These are phyloP conservation scores for Ajuga chamaepitys DNA, from an alignment of 257 asterid genomes.

Conservation along the genomic window DNA sequence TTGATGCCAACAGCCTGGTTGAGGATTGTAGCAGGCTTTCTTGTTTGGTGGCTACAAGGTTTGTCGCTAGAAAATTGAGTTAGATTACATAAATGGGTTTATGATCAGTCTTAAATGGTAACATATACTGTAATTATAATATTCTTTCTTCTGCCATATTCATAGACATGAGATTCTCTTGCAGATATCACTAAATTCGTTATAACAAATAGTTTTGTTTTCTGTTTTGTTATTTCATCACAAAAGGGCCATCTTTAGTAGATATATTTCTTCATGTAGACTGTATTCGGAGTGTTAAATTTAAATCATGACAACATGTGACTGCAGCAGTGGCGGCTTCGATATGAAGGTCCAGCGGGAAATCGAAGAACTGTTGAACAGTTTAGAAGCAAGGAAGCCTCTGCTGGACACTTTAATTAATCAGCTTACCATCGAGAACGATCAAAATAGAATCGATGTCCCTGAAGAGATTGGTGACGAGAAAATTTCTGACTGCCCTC, in stretches of 20 bases:
- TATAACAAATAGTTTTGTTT: too few relatives aligned
- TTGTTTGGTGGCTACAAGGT: conserved; percentile 3
- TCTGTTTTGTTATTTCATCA: too few relatives aligned
- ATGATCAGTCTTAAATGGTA: too few relatives aligned
- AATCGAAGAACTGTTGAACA: conserved; percentile 14
- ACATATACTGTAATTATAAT: too few relatives aligned
- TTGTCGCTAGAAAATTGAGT: background rate
- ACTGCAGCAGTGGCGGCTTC: conserved; percentile 8
- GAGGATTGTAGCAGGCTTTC: background rate
- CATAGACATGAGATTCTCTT: too few relatives aligned
- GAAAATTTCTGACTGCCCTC: background rate
- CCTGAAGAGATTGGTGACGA: background rate
- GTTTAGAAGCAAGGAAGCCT: conserved; percentile 10
- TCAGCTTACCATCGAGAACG: background rate
- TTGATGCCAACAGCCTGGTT: background rate
- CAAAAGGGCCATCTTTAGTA: too few relatives aligned
- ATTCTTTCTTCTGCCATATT: too few relatives aligned
- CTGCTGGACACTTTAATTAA: background rate
- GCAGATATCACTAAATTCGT: too few relatives aligned
- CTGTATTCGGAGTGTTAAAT: too few relatives aligned
- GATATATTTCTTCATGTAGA: too few relatives aligned
- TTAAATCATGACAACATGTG: background rate
- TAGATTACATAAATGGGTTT: too few relatives aligned
- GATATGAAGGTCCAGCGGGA: background rate
- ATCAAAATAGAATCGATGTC: background rate